Evolutionary conservation across 495 filamentous ascomycete genomes (phyloP).

Genomic region (Hypoxylon crocopeplum): DNA sequence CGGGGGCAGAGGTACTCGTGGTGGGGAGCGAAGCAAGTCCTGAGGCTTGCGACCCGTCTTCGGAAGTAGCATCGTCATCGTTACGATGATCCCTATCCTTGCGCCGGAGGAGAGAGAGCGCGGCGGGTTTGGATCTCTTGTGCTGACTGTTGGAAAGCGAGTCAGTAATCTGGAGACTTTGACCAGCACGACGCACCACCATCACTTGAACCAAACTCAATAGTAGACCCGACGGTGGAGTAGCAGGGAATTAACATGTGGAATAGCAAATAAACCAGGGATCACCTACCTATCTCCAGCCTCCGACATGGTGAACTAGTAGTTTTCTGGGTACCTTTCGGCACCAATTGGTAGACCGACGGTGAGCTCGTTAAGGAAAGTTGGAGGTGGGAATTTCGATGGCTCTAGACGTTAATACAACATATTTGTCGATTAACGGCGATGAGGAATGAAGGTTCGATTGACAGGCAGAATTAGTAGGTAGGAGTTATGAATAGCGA

Average conservation of each 20-base stretch:
- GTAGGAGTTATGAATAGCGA: too few relatives aligned
- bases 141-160: constrained; percentile 46
- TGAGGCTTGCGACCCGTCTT: constrained; percentile 47
- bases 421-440: constrained; percentile 16
- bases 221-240: background rate
- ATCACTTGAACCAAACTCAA: constrained; percentile 3
- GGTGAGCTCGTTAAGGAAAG: constrained; percentile 11
- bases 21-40: constrained; percentile 45
- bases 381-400: background rate
- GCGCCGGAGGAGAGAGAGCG: constrained; percentile 56
- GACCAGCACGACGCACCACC: constrained; percentile 2
- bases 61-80: constrained; percentile 51
- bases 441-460: background rate
- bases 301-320: constrained; percentile 49
- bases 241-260: background rate
- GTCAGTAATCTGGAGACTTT: constrained; percentile 16
- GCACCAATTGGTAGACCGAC: constrained; percentile 12
- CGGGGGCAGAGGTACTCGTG: constrained; percentile 38
- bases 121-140: constrained; percentile 60
- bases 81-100: constrained; percentile 47
- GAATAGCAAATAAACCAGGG: background rate
- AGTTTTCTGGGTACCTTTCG: constrained; percentile 2
- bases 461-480: too few relatives aligned
- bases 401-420: constrained; percentile 9
- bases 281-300: constrained; percentile 52